phyloP scores from a whole-genome alignment of 1,139 yeast genomes.

The Suhomyces ambrosiae region DNA sequence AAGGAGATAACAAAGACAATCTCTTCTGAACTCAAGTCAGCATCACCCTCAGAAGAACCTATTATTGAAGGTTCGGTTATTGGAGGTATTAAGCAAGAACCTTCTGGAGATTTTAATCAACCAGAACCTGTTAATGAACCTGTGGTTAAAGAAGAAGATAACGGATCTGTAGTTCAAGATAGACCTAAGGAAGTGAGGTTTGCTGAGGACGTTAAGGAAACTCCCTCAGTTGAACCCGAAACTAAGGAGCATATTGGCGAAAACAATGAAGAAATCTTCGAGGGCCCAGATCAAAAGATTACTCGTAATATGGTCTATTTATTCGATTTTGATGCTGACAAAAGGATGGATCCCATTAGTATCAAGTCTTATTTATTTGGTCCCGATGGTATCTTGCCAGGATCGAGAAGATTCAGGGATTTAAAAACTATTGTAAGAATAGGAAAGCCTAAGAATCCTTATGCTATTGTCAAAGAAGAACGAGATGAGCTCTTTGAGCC shows the following conservation, averaged over 20 bases:
- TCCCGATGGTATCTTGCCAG: slow-evolving; percentile 53
- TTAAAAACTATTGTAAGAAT: slow-evolving; percentile 57
- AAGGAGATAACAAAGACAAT: too few species aligned
- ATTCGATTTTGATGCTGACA: slow-evolving; percentile 46
- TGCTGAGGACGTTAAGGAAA: slow-evolving; percentile 26
- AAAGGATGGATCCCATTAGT: slow-evolving; percentile 18
- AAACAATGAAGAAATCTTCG: slow-evolving; percentile 34
- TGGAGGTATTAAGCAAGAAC: neutral
- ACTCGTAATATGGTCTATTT: slow-evolving; percentile 52
- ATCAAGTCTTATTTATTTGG: slow-evolving; percentile 61
- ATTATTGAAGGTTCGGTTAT: too few species aligned
- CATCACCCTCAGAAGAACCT: neutral
- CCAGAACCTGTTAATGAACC: neutral
- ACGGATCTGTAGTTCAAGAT: neutral
- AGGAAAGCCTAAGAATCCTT: slow-evolving; percentile 47
- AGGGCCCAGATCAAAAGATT: slow-evolving; percentile 68
- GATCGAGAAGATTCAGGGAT: slow-evolving; percentile 54
- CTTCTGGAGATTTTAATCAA: neutral
- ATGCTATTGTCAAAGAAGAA: slow-evolving; percentile 39
- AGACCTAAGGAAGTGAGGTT: slow-evolving; percentile 22
- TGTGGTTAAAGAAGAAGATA: neutral
- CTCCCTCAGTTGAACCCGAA: slow-evolving; percentile 2
- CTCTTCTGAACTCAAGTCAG: too few species aligned
- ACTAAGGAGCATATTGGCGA: slow-evolving; percentile 4
- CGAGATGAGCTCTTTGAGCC: slow-evolving; percentile 39